Percentiles rank a stretch among this genome's conserved stretches.
Conservation (phyloP, 2,329 filamentous ascomycete species). For the Xylaria sp. region DNA sequence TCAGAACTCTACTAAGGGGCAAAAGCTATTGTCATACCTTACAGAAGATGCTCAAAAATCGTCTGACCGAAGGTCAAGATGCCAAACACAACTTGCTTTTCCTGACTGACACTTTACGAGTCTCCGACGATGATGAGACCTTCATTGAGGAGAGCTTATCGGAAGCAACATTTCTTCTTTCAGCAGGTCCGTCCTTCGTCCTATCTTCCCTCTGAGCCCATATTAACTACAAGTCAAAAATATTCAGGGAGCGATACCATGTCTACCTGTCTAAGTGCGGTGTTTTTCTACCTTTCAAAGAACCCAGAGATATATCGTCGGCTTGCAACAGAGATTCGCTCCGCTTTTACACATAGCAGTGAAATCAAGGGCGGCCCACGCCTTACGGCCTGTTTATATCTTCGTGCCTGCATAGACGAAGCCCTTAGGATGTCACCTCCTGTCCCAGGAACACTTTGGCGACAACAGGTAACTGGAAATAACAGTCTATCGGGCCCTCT, state of each 20-base stretch:
- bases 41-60: constrained; percentile 12
- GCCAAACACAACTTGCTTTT: constrained; percentile 26
- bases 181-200: constrained; percentile 19
- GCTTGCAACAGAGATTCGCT: constrained; percentile 26
- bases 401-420: constrained; percentile 32
- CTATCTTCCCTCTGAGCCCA: background rate
- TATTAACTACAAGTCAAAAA: background rate
- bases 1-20: constrained; percentile 21
- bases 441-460: constrained; percentile 14
- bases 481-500: background rate
- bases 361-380: constrained; percentile 13
- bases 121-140: constrained; percentile 13
- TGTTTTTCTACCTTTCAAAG: constrained; percentile 30
- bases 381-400: constrained; percentile 17
- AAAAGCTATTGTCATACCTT: constrained; percentile 12
- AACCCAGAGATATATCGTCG: constrained; percentile 7
- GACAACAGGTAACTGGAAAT: constrained; percentile 9
- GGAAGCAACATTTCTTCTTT: constrained; percentile 26
- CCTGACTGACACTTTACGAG: constrained; percentile 17
- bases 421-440: constrained; percentile 25
- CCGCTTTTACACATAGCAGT: constrained; percentile 5
- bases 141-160: constrained; percentile 12
- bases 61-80: constrained; percentile 13
- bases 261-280: constrained; percentile 19
- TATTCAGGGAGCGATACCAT: constrained; percentile 29